Evolutionary conservation across 2,329 filamentous ascomycete species (phyloP).

Genomic region (Stachybotrys chlorohalonatus): DNA sequence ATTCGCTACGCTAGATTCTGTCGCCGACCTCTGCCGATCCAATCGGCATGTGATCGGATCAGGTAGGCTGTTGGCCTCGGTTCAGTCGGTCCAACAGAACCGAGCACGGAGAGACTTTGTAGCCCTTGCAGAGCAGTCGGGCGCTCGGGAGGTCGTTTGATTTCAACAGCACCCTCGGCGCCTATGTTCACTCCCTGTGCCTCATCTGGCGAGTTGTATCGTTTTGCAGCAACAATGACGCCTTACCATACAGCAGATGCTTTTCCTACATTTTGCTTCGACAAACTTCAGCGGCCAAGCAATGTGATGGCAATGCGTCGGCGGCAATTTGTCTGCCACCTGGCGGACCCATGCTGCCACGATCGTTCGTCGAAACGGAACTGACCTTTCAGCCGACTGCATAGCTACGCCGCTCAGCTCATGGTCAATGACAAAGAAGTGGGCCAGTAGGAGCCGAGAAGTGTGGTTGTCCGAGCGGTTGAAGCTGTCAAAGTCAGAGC

Average conservation of each 20-base stretch:
- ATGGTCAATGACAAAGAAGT: conserved; percentile 9
- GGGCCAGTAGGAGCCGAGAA: conserved; percentile 5
- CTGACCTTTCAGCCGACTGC: conserved; percentile 3
- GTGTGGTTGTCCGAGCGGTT: conserved; percentile 3
- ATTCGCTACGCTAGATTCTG: background rate
- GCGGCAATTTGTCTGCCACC: conserved; percentile 3
- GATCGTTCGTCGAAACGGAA: conserved; percentile 4
- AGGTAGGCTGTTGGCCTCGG: background rate
- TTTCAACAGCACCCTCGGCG: background rate
- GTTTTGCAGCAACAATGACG: too few species aligned
- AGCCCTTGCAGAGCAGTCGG: background rate
- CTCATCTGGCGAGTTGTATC: too few species aligned
- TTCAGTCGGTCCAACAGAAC: background rate
- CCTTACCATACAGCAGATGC: too few species aligned
- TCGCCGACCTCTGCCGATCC: background rate
- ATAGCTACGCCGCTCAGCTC: conserved; percentile 1
- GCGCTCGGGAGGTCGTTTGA: background rate
- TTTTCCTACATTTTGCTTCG: background rate
- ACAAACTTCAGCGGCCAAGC: conserved; percentile 5
- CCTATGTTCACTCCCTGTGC: too few species aligned
- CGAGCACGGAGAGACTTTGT: background rate
- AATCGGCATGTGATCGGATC: background rate
- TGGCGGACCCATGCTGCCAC: conserved; percentile 4
- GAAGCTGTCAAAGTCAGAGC: conserved; percentile 6
- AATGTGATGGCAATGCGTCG: conserved; percentile 1